Conservation (phyloP, 2,329 filamentous ascomycete genomes). For the Corinectria fuckeliana region DNA sequence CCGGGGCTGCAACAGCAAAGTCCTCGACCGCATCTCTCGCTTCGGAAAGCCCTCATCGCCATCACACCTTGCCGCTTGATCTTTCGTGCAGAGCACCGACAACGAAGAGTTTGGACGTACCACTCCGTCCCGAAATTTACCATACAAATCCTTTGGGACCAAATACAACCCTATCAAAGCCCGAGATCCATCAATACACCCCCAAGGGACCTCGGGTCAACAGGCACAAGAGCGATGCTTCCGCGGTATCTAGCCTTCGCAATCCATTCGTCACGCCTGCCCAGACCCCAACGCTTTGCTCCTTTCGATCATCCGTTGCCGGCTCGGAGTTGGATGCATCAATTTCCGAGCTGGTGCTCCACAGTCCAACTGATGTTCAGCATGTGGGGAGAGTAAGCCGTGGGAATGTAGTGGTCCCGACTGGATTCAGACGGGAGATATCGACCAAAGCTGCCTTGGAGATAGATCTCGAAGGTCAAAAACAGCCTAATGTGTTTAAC, state of each 20-base stretch:
- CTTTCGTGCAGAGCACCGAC: slow-evolving; percentile 15
- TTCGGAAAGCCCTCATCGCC: neutral
- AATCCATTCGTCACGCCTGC: slow-evolving; percentile 21
- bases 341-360: neutral
- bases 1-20: slow-evolving; percentile 12
- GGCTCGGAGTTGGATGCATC: slow-evolving; percentile 1
- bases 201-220: neutral
- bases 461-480: neutral
- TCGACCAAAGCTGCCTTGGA: neutral
- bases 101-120: slow-evolving; percentile 1
- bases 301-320: slow-evolving; percentile 4
- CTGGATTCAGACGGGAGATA: neutral
- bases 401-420: neutral
- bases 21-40: neutral
- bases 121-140: neutral
- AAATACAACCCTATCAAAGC: neutral
- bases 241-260: slow-evolving; percentile 7
- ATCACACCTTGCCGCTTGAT: neutral
- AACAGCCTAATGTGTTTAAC: neutral
- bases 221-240: slow-evolving; percentile 2
- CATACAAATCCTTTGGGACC: neutral
- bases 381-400: neutral
- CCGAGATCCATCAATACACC: neutral
- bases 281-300: slow-evolving; percentile 8
- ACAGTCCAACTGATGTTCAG: neutral